Evolutionary conservation across 2,329 filamentous ascomycete genomes (phyloP).

Genomic region (Neonectria faginata): DNA sequence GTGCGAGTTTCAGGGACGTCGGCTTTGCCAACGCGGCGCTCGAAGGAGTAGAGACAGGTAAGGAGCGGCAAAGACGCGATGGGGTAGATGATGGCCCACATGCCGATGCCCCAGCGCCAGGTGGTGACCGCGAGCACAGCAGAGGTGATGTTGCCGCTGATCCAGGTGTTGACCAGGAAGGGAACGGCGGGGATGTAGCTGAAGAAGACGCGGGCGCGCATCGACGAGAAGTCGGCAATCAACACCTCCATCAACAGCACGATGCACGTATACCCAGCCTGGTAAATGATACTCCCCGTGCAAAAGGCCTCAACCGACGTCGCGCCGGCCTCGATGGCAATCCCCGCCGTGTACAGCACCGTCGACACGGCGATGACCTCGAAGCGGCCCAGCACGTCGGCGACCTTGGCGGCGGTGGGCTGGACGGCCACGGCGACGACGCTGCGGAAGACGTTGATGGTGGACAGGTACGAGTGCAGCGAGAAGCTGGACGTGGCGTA

Average conservation of each 20-base stretch:
- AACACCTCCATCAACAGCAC: constrained; percentile 71
- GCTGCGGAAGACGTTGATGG: constrained; percentile 67
- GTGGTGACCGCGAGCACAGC: constrained; percentile 62
- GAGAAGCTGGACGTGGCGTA: constrained; percentile 64
- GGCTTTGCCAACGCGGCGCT: constrained; percentile 38
- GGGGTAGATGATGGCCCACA: constrained; percentile 73
- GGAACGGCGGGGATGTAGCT: constrained; percentile 71
- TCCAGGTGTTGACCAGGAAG: constrained; percentile 73
- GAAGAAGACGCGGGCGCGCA: constrained; percentile 69
- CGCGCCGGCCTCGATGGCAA: constrained; percentile 65
- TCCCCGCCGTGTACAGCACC: constrained; percentile 66
- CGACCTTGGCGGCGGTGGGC: constrained; percentile 70
- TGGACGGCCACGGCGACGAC: constrained; percentile 70
- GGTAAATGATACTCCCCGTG: constrained; percentile 67
- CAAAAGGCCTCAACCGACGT: constrained; percentile 62
- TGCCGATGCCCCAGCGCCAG: constrained; percentile 74
- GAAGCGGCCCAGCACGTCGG: constrained; percentile 71
- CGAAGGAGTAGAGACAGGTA: constrained; percentile 52
- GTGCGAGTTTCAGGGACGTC: constrained; percentile 1
- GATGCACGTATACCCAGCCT: constrained; percentile 68
- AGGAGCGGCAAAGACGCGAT: constrained; percentile 67
- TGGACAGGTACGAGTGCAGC: constrained; percentile 67
- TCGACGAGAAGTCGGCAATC: constrained; percentile 70
- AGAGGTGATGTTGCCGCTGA: constrained; percentile 67
- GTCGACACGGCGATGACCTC: constrained; percentile 68